Percentiles rank a stretch among this genome's conserved stretches.
Conservation (phyloP, 345 rosid genomes). For the Lumnitzera littorea region DNA sequence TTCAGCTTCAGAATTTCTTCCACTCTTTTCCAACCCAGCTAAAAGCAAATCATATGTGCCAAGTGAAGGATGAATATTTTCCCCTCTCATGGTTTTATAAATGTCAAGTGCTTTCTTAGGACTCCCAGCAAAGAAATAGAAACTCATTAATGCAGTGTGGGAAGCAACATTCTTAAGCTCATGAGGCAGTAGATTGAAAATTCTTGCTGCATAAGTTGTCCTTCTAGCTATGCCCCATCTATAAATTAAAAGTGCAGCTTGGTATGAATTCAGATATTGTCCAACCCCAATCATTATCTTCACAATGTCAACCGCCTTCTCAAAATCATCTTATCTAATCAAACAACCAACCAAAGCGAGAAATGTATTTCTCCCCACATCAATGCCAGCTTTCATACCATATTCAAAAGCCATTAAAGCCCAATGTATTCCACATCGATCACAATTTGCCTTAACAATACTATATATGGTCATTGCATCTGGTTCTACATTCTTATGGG, state of each 20-base stretch:
- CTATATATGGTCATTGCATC: conserved; percentile 41
- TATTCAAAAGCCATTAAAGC: conserved; percentile 62
- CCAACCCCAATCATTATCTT: conserved; percentile 48
- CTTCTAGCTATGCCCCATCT: conserved; percentile 71
- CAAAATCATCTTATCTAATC: conserved; percentile 36
- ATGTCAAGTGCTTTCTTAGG: conserved; percentile 61
- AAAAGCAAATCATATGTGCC: conserved; percentile 66
- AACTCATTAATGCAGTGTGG: conserved; percentile 60
- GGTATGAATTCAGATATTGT: conserved; percentile 53
- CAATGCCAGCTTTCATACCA: conserved; percentile 38
- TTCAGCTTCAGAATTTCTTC: conserved; percentile 35
- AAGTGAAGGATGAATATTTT: conserved; percentile 44
- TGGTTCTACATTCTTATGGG: conserved; percentile 28
- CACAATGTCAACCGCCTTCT: conserved; percentile 36
- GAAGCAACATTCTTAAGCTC: conserved; percentile 57
- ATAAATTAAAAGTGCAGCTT: conserved; percentile 48
- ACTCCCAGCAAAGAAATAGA: conserved; percentile 65
- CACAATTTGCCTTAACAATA: conserved; percentile 37
- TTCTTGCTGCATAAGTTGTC: conserved; percentile 50
- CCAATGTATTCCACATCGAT: conserved; percentile 31
- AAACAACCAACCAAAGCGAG: conserved; percentile 47
- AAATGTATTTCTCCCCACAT: conserved; percentile 46
- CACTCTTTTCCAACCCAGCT: conserved; percentile 60
- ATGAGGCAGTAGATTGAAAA: conserved; percentile 53
- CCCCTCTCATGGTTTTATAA: conserved; percentile 41